Percentiles rank a stretch among this genome's conserved stretches.
Conservation (phyloP, 495 filamentous ascomycete species). For the Lophiotrema nucula region DNA sequence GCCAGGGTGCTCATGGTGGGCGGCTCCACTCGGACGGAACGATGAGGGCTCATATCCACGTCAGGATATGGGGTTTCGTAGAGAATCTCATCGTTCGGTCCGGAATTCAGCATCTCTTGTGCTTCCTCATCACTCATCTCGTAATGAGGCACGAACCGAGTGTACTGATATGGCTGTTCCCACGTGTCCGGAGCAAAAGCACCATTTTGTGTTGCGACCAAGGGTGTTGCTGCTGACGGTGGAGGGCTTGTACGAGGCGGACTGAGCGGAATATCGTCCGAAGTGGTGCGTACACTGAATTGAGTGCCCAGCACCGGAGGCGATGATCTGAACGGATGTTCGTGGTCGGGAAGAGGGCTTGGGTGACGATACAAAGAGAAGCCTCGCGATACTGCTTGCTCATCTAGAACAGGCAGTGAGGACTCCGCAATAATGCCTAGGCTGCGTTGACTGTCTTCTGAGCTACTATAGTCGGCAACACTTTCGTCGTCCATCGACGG, state of each 20-base stretch:
- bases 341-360: conserved; percentile 32
- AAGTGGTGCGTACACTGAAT: neutral
- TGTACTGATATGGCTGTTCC: neutral
- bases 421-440: neutral
- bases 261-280: neutral
- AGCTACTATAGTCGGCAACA: conserved; percentile 24
- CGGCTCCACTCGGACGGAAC: conserved; percentile 17
- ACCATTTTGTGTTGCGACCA: neutral
- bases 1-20: conserved; percentile 12
- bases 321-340: conserved; percentile 36
- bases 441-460: conserved; percentile 1
- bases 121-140: conserved; percentile 20
- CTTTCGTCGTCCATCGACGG: conserved; percentile 12
- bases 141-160: conserved; percentile 2
- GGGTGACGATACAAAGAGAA: conserved; percentile 35
- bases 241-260: neutral
- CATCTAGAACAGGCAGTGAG: neutral
- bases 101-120: conserved; percentile 28
- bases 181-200: neutral
- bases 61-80: conserved; percentile 15
- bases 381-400: neutral
- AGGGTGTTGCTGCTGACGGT: conserved; percentile 4
- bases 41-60: neutral
- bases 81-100: conserved; percentile 31
- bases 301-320: conserved; percentile 3